These are phyloP conservation scores for Apiotrichum sp. DNA, from an alignment of 1,284 basidiomycete species.

Conservation along the genomic window DNA sequence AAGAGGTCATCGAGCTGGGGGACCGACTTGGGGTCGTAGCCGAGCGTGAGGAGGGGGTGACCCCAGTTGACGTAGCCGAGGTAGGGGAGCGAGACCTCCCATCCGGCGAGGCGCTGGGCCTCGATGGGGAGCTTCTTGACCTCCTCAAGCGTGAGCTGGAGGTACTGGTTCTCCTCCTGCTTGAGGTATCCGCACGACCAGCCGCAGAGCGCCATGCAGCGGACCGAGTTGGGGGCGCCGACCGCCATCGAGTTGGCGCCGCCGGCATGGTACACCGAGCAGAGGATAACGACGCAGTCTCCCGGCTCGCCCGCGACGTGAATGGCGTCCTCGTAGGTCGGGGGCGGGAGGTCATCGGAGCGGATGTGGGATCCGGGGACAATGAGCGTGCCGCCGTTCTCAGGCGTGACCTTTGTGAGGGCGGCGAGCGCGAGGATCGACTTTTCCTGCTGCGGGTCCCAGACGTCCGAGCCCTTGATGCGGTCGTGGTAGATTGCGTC, in stretches of 20 bases:
- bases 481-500: slow-evolving; percentile 18
- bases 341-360: slow-evolving; percentile 14
- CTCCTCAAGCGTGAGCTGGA: slow-evolving; percentile 14
- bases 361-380: slow-evolving; percentile 18
- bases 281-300: slow-evolving; percentile 19
- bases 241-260: slow-evolving; percentile 13
- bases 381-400: slow-evolving; percentile 19
- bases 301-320: slow-evolving; percentile 11
- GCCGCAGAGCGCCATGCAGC: slow-evolving; percentile 13
- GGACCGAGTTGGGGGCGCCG: slow-evolving; percentile 11
- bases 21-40: slow-evolving; percentile 12
- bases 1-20: slow-evolving; percentile 17
- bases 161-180: slow-evolving; percentile 22
- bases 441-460: slow-evolving; percentile 14
- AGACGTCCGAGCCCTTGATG: slow-evolving; percentile 15
- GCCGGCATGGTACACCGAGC: slow-evolving; percentile 17
- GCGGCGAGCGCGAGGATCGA: slow-evolving; percentile 14
- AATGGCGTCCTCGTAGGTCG: slow-evolving; percentile 17
- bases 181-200: slow-evolving; percentile 16
- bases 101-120: slow-evolving; percentile 17
- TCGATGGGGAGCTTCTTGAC: slow-evolving; percentile 15
- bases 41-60: slow-evolving; percentile 15
- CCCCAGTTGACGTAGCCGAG: slow-evolving; percentile 19
- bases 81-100: slow-evolving; percentile 16
- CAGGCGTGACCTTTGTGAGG: slow-evolving; percentile 11